Evolutionary conservation across 352 stramenopile genomes (phyloP).

Genomic region (Pythium periplocum): DNA sequence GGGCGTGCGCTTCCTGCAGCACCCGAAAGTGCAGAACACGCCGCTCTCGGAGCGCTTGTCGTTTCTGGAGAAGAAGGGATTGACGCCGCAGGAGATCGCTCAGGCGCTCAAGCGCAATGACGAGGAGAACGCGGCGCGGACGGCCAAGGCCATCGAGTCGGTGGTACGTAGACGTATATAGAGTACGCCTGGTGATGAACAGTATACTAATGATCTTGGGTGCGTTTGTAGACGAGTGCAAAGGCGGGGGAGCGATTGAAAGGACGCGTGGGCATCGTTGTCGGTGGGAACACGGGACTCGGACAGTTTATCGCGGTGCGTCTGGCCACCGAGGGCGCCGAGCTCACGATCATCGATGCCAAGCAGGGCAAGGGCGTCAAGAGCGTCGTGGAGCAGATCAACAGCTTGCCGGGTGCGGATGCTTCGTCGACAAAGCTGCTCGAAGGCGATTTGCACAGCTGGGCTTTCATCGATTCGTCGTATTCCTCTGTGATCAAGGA

Average conservation of each 20-base stretch:
- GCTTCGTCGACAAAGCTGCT: constrained; percentile 24
- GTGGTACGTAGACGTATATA: constrained; percentile 27
- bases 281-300: constrained; percentile 55
- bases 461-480: constrained; percentile 42
- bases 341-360: constrained; percentile 39
- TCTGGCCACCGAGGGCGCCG: constrained; percentile 57
- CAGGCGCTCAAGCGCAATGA: constrained; percentile 61
- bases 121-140: constrained; percentile 42
- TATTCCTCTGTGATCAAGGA: constrained; percentile 35
- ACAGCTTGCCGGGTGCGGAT: constrained; percentile 10
- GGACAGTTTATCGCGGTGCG: constrained; percentile 57
- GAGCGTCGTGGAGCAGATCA: constrained; percentile 37
- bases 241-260: constrained; percentile 49
- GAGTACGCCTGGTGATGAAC: background rate
- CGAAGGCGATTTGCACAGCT: constrained; percentile 43
- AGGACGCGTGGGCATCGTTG: constrained; percentile 49
- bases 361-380: constrained; percentile 24
- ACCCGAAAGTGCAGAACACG: constrained; percentile 72
- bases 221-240: constrained; percentile 35
- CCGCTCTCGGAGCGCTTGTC: constrained; percentile 61
- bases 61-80: constrained; percentile 76
- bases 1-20: constrained; percentile 73
- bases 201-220: constrained; percentile 8
- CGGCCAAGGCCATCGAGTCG: constrained; percentile 51
- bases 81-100: constrained; percentile 64